These are phyloP conservation scores for Podila verticillata DNA, from an alignment of 192 early-diverging fungal species.

Conservation along the genomic window DNA sequence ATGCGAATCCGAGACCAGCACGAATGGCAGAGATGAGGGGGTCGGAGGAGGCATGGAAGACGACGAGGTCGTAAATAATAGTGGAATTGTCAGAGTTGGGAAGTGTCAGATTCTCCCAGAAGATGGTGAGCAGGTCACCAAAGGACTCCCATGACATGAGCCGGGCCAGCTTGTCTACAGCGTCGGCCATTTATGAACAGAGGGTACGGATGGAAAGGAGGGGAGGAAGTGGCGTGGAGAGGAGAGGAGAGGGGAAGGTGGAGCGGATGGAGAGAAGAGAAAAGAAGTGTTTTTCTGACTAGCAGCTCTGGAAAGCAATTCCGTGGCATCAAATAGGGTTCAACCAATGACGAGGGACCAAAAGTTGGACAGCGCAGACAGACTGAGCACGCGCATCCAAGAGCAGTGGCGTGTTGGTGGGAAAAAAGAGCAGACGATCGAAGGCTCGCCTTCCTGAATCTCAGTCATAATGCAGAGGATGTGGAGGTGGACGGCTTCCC, in stretches of 20 bases:
- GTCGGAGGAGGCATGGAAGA: conserved; percentile 46
- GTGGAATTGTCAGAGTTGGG: conserved; percentile 32
- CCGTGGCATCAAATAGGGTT: no score
- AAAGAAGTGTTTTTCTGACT: no score
- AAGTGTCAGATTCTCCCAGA: conserved; percentile 12
- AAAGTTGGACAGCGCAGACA: no score
- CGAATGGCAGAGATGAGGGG: conserved; percentile 50
- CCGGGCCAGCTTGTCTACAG: conserved; percentile 1
- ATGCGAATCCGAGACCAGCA: conserved; percentile 13
- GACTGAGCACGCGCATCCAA: no score
- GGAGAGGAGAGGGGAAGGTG: background rate
- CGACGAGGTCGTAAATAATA: conserved; percentile 20
- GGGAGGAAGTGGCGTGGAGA: background rate
- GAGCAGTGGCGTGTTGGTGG: no score
- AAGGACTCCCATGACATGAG: conserved; percentile 30
- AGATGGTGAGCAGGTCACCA: conserved; percentile 3
- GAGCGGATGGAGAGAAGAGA: background rate
- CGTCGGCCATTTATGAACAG: background rate
- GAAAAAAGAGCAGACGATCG: no score
- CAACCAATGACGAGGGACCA: no score
- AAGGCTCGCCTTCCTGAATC: no score
- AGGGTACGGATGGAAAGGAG: background rate
- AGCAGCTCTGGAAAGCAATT: background rate
- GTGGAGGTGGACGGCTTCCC: no score
- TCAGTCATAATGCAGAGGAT: no score